Conservation (phyloP, 805 yeast species). For the Starmera amethionina region DNA sequence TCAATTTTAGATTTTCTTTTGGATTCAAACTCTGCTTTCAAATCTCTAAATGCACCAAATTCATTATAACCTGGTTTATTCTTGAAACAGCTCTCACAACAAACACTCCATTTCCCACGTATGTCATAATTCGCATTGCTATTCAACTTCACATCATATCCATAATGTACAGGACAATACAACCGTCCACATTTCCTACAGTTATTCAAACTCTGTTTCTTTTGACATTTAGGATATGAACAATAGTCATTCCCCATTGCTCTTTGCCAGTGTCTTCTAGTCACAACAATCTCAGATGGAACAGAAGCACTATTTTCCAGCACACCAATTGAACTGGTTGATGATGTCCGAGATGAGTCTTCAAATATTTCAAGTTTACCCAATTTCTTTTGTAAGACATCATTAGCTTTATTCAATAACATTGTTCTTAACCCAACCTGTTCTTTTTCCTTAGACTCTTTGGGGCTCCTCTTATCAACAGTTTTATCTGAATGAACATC, state of each 20-base stretch:
- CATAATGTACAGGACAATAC: slow-evolving; percentile 52
- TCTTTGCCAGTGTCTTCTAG: slow-evolving; percentile 50
- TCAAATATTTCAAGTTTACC: slow-evolving; percentile 44
- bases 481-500: slow-evolving; percentile 37
- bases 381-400: slow-evolving; percentile 25
- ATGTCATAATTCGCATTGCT: slow-evolving; percentile 37
- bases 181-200: slow-evolving; percentile 72
- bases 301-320: neutral
- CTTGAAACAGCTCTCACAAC: slow-evolving; percentile 56
- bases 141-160: slow-evolving; percentile 39
- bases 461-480: slow-evolving; percentile 14
- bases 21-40: slow-evolving; percentile 30
- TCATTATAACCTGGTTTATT: slow-evolving; percentile 43
- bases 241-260: slow-evolving; percentile 37
- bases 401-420: slow-evolving; percentile 34
- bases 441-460: slow-evolving; percentile 22
- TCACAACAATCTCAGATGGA: slow-evolving; percentile 23
- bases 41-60: slow-evolving; percentile 35
- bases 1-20: slow-evolving; percentile 37
- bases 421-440: neutral
- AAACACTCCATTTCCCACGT: slow-evolving; percentile 56
- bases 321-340: slow-evolving; percentile 3
- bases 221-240: slow-evolving; percentile 29
- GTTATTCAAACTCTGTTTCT: slow-evolving; percentile 32
- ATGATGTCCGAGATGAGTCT: slow-evolving; percentile 6